Percentiles rank a stretch among this genome's conserved stretches.
These are phyloP conservation scores for Neoarthrinium moseri DNA, from an alignment of 2,329 filamentous ascomycete genomes.

Conservation along the genomic window DNA sequence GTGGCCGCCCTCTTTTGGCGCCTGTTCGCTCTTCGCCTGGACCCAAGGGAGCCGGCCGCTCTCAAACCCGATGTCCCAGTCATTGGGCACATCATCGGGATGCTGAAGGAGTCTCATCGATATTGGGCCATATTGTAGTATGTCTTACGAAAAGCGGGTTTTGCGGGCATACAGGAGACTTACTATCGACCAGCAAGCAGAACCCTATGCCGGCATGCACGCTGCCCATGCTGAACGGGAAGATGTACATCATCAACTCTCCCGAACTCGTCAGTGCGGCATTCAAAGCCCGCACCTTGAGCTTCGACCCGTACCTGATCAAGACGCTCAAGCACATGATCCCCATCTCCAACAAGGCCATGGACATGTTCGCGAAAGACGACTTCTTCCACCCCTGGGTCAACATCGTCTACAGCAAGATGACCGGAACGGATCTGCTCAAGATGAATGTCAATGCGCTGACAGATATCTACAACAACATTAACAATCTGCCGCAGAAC, in stretches of 20 bases:
- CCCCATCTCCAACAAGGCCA: constrained; percentile 1
- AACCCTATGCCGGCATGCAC: constrained; percentile 36
- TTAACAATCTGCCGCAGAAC: background rate
- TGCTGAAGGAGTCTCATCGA: constrained; percentile 33
- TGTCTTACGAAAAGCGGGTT: constrained; percentile 4
- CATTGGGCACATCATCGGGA: constrained; percentile 44
- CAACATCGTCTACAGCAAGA: background rate
- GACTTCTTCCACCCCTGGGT: background rate
- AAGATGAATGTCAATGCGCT: constrained; percentile 2
- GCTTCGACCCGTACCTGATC: constrained; percentile 30
- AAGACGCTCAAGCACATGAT: constrained; percentile 9
- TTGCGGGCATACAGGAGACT: background rate
- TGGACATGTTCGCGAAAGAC: background rate
- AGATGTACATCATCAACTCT: constrained; percentile 43
- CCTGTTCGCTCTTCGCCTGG: background rate
- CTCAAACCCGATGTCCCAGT: constrained; percentile 39
- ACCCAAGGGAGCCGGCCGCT: constrained; percentile 36
- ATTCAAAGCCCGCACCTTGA: constrained; percentile 37
- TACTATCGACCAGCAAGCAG: constrained; percentile 20
- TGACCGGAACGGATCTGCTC: constrained; percentile 2
- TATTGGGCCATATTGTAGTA: constrained; percentile 39
- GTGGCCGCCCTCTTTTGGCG: constrained; percentile 1
- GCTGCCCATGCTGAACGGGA: constrained; percentile 40
- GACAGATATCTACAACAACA: background rate
- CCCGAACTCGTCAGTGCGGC: constrained; percentile 36